Evolutionary conservation across 495 filamentous ascomycete genomes (phyloP).

Genomic region (Penicillium verhagenii): DNA sequence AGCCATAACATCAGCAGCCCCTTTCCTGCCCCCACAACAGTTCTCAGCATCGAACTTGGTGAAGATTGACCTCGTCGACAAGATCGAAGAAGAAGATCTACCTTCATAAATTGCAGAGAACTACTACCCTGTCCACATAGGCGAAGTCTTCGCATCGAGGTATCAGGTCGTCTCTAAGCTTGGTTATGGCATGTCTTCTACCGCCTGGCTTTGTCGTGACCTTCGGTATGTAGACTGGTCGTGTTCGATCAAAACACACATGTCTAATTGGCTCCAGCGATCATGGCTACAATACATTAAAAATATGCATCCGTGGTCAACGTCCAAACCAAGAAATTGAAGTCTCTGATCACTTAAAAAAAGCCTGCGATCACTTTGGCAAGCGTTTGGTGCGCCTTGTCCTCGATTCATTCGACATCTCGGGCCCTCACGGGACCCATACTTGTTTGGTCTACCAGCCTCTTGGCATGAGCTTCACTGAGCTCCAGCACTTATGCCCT

Average conservation of each 20-base stretch:
- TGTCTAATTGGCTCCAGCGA: not conserved
- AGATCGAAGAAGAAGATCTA: conserved; percentile 4
- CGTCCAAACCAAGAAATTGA: not conserved
- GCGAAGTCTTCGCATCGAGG: not conserved
- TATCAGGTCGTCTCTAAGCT: conserved; percentile 7
- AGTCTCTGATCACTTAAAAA: not conserved
- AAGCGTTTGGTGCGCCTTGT: not conserved
- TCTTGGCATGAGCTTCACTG: conserved; percentile 38
- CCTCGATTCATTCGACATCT: not conserved
- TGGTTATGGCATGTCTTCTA: conserved; percentile 1
- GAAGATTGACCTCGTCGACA: not conserved
- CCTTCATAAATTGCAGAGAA: not conserved
- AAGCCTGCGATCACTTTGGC: not conserved
- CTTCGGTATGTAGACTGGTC: not conserved
- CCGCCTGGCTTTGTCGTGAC: conserved; percentile 5
- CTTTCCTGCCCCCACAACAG: not conserved
- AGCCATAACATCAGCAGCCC: not conserved
- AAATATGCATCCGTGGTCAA: too few species aligned
- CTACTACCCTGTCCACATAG: not conserved
- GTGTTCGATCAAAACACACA: not conserved
- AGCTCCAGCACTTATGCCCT: conserved; percentile 28
- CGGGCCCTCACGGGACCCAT: conserved; percentile 1
- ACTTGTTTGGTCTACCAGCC: conserved; percentile 34
- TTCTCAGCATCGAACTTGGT: conserved; percentile 3
- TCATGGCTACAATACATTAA: not conserved